phyloP scores from a whole-genome alignment of 2,329 filamentous ascomycete genomes.

The Diaporthe eres region DNA sequence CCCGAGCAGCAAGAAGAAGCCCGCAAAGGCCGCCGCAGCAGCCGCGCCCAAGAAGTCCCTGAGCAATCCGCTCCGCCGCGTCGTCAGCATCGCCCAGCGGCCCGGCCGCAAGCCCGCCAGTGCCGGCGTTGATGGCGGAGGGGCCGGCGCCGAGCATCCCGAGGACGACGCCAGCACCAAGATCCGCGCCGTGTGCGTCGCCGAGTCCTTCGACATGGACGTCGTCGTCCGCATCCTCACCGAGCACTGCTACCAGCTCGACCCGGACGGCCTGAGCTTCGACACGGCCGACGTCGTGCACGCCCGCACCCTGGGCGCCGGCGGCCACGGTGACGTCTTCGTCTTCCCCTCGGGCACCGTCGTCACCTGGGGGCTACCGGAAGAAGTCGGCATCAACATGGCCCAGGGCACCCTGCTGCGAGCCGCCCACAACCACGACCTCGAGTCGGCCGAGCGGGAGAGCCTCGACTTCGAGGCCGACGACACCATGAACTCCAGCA shows the following conservation, averaged over 20 bases:
- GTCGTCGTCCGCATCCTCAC: constrained; percentile 70
- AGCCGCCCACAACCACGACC: constrained; percentile 82
- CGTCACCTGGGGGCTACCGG: constrained; percentile 90
- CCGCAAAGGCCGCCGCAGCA: constrained; percentile 39
- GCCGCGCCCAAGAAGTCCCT: constrained; percentile 73
- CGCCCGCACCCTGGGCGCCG: constrained; percentile 69
- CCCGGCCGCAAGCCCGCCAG: constrained; percentile 55
- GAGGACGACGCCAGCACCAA: constrained; percentile 56
- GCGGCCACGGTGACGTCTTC: constrained; percentile 86
- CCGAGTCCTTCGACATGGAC: constrained; percentile 76
- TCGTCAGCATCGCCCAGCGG: constrained; percentile 87
- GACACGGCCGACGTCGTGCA: constrained; percentile 75
- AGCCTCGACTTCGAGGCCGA: constrained; percentile 86
- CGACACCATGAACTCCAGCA: constrained; percentile 77
- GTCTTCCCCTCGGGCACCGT: constrained; percentile 96
- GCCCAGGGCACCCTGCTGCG: constrained; percentile 80
- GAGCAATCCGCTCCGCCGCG: constrained; percentile 84
- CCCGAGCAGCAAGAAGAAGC: constrained; percentile 35
- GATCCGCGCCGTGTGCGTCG: constrained; percentile 73
- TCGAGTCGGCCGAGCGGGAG: constrained; percentile 79
- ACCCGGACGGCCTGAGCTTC: constrained; percentile 73
- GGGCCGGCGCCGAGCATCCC: constrained; percentile 43
- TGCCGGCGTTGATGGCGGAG: constrained; percentile 56
- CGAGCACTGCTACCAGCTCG: constrained; percentile 72
- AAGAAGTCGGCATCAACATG: constrained; percentile 78